Evolutionary conservation across 441 rosid species (phyloP).

Genomic region (Euphorbia corollata): DNA sequence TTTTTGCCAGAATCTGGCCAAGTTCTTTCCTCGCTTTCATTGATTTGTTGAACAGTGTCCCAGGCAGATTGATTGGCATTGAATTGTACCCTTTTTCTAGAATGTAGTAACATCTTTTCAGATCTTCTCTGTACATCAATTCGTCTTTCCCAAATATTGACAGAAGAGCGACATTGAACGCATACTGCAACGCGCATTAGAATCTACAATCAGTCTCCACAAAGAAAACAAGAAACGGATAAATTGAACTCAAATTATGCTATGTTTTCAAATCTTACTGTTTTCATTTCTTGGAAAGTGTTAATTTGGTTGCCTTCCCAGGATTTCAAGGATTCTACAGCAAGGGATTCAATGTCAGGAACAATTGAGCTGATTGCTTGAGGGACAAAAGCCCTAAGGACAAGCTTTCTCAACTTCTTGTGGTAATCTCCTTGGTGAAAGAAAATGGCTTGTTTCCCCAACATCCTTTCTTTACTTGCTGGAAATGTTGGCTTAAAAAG

Average conservation of each 20-base stretch:
- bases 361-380: slow-evolving; percentile 50
- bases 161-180: slow-evolving; percentile 80
- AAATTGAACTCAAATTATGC: too few species aligned
- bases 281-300: slow-evolving; percentile 87
- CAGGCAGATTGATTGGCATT: slow-evolving; percentile 84
- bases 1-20: slow-evolving; percentile 61
- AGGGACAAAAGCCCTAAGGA: slow-evolving; percentile 82
- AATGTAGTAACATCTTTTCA: slow-evolving; percentile 77
- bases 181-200: slow-evolving; percentile 41
- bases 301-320: slow-evolving; percentile 59
- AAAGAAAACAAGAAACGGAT: too few species aligned
- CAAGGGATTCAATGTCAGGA: slow-evolving; percentile 51
- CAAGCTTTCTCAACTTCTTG: slow-evolving; percentile 68
- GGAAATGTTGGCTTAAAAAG: slow-evolving; percentile 96
- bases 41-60: slow-evolving; percentile 78
- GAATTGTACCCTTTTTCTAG: slow-evolving; percentile 94
- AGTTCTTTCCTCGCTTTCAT: slow-evolving; percentile 87
- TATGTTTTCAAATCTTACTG: too few species aligned
- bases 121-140: slow-evolving; percentile 67
- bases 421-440: slow-evolving; percentile 91
- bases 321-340: slow-evolving; percentile 38
- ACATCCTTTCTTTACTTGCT: slow-evolving; percentile 89
- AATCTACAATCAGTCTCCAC: neutral
- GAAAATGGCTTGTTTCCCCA: slow-evolving; percentile 89
- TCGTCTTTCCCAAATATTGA: slow-evolving; percentile 91